Base-by-base conservation (phyloP, 805 yeast species). In the Starmera caribaea region DNA sequence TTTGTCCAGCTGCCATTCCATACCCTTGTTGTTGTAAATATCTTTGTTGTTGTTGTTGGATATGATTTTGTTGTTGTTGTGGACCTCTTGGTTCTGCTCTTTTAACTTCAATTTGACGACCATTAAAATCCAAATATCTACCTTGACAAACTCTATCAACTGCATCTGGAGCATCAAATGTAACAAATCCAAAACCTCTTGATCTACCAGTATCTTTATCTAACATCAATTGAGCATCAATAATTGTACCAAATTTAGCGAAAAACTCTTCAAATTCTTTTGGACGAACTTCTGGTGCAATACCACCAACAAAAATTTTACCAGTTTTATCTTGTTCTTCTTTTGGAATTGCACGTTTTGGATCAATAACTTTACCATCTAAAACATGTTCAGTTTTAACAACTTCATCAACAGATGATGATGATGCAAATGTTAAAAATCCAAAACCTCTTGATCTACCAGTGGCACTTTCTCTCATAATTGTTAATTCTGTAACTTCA, bases 291-390 rank as follows among this genome's bases (percentile, higher is more conserved):
- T 86, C 90, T 16, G 94, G 85, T 39, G 95, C 89, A 44, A 90
- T 83, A 49, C 98, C 98, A 48, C 98, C 98, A 32, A 90, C 97
- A 56, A 90, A 90, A 49, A 90, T 89, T 66, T 90, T 90, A 50
- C 97, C 96, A 14, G 96, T 87, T 58, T 84, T 85, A 58, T 89
- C 96, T 62, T 90, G 98, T 61, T 90, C 97, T 58, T 90, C 97
- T 59, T 86, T 82, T 30, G 97, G 97, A 53, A 90, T 90, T 21
- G 98, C 97, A 54, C 97, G 76, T 61, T 90, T 90, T 32, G 98
- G 97, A 59, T 90, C 98, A 57, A 90, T 92, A 44, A 90, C 82
- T 62, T 90, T 90, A 47, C 97, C 97, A 56, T 90, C 98, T 38
- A 90, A 67, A 40, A 86, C 76, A 59, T 90, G 98, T 55, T 84